These are phyloP conservation scores for Hypoxylon sp. DNA, from an alignment of 2,329 filamentous ascomycete species.

Conservation along the genomic window DNA sequence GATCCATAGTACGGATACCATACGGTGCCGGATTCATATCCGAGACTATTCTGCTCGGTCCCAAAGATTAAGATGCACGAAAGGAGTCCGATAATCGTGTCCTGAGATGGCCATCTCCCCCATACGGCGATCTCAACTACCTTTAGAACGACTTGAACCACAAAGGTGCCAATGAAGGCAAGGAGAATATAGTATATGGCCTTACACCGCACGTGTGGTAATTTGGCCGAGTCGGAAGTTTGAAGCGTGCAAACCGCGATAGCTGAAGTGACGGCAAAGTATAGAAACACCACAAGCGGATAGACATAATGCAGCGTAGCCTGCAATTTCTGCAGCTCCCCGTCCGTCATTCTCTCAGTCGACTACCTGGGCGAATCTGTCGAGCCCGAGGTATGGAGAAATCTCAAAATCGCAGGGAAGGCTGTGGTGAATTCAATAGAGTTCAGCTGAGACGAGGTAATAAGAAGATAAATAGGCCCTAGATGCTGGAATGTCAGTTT, in stretches of 20 bases:
- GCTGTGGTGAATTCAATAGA: slow-evolving; percentile 9
- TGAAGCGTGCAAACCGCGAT: slow-evolving; percentile 69
- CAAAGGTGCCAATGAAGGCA: slow-evolving; percentile 63
- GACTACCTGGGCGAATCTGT: slow-evolving; percentile 29
- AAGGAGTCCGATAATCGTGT: slow-evolving; percentile 70
- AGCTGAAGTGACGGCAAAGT: slow-evolving; percentile 68
- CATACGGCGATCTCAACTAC: slow-evolving; percentile 56
- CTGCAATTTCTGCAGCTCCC: slow-evolving; percentile 53
- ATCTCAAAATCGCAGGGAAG: slow-evolving; percentile 8
- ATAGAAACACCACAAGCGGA: slow-evolving; percentile 70
- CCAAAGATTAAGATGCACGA: slow-evolving; percentile 76
- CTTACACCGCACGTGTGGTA: slow-evolving; percentile 59
- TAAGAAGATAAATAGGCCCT: slow-evolving; percentile 31
- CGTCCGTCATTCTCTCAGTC: slow-evolving; percentile 38
- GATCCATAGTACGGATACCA: slow-evolving; percentile 77
- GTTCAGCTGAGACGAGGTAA: slow-evolving; percentile 22
- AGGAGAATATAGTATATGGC: slow-evolving; percentile 62
- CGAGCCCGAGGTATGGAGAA: slow-evolving; percentile 9
- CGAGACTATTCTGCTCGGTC: slow-evolving; percentile 70
- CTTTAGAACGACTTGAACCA: slow-evolving; percentile 63
- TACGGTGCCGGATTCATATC: slow-evolving; percentile 65
- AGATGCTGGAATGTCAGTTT: slow-evolving; percentile 29
- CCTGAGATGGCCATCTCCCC: slow-evolving; percentile 60
- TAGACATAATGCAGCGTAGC: slow-evolving; percentile 71
- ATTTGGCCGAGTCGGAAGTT: slow-evolving; percentile 57